Conservation (phyloP, 2,329 filamentous ascomycete genomes). For the Verticillium tricorpus region DNA sequence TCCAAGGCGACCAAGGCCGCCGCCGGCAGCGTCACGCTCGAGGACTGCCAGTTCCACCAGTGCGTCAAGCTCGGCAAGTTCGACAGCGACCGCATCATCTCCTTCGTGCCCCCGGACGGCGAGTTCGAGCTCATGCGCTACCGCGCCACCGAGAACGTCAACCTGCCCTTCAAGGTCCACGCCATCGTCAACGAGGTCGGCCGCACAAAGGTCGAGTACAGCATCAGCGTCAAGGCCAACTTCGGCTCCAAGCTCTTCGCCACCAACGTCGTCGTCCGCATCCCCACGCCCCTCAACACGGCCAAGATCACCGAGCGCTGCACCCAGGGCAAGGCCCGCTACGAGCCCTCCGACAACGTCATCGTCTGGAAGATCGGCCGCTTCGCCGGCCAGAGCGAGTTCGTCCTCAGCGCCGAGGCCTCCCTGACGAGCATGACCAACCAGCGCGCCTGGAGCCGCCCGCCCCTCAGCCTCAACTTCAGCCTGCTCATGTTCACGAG, state of each 20-base stretch:
- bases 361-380: conserved; percentile 98
- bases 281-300: conserved; percentile 94
- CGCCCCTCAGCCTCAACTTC: conserved; percentile 87
- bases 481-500: conserved; percentile 97
- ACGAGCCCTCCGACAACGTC: conserved; percentile 95
- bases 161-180: conserved; percentile 97
- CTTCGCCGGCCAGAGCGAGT: conserved; percentile 98
- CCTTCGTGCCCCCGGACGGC: conserved; percentile 92
- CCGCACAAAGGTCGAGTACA: conserved; percentile 97
- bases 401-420: conserved; percentile 89
- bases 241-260: conserved; percentile 95
- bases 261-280: conserved; percentile 90
- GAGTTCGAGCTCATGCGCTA: conserved; percentile 99
- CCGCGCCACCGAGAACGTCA: conserved; percentile 96
- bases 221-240: conserved; percentile 94
- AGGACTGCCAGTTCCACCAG: conserved; percentile 98
- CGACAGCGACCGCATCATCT: conserved; percentile 93
- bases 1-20: conserved; percentile 93
- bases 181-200: conserved; percentile 97
- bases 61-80: conserved; percentile 98
- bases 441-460: conserved; percentile 93
- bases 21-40: conserved; percentile 89
- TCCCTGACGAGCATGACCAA: conserved; percentile 95
- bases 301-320: conserved; percentile 89
- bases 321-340: conserved; percentile 95